Evolutionary conservation across 352 stramenopile genomes (phyloP).

Genomic region (Pythium phragmiticola): DNA sequence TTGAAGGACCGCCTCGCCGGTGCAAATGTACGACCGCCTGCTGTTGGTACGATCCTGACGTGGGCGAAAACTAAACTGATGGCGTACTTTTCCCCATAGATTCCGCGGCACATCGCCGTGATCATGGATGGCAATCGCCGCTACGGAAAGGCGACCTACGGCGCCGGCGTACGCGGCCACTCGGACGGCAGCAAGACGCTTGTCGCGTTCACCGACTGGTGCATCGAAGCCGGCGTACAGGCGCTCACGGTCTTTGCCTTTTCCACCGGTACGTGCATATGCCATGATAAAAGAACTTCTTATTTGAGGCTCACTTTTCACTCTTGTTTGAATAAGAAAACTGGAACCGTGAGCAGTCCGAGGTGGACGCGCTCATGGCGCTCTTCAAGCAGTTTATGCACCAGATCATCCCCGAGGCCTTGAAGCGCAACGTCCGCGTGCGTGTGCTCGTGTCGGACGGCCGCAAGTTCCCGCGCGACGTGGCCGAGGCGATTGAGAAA

Average conservation of each 20-base stretch:
- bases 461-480: conserved; percentile 64
- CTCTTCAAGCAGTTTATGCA: conserved; percentile 96
- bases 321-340: conserved; percentile 71
- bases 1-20: conserved; percentile 10
- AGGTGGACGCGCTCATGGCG: conserved; percentile 92
- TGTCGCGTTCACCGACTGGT: conserved; percentile 96
- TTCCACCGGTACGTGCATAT: conserved; percentile 70
- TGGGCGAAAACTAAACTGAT: not conserved
- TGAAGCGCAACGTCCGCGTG: conserved; percentile 92
- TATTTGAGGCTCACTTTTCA: not conserved
- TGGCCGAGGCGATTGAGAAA: conserved; percentile 60
- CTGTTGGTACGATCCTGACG: not conserved
- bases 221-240: conserved; percentile 88
- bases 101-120: conserved; percentile 90
- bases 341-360: conserved; percentile 88
- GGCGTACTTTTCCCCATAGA: conserved; percentile 24
- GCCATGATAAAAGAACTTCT: not conserved
- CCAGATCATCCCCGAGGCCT: conserved; percentile 87
- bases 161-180: conserved; percentile 84
- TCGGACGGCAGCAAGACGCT: conserved; percentile 95
- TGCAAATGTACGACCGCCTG: conserved; percentile 13
- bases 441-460: conserved; percentile 87
- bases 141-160: conserved; percentile 89
- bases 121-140: conserved; percentile 97
- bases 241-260: conserved; percentile 96